Conservation (phyloP, 257 asterid species). For the Solanum lignicaule region DNA sequence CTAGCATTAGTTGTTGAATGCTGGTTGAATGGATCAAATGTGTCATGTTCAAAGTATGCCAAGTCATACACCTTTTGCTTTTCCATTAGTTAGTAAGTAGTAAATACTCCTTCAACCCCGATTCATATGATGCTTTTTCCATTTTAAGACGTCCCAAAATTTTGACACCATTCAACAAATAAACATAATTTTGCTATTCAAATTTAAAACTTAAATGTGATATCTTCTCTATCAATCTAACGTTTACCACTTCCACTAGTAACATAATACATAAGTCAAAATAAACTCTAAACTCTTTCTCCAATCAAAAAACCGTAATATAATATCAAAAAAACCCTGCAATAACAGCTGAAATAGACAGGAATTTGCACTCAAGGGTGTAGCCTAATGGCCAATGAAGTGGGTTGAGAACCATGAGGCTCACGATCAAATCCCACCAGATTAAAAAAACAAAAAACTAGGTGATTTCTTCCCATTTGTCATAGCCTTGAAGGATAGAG, state of each 20-base stretch:
- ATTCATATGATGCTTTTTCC: background rate
- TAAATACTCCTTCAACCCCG: background rate
- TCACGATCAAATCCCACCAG: background rate
- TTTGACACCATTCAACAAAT: background rate
- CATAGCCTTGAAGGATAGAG: background rate
- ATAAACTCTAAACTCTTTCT: background rate
- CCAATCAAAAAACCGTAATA: background rate
- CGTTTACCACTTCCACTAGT: background rate
- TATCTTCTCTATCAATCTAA: background rate
- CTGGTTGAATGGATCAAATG: background rate
- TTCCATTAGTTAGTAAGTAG: background rate
- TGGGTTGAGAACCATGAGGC: background rate
- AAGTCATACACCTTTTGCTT: background rate
- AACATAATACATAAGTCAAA: background rate
- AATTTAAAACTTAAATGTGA: background rate
- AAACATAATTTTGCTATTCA: background rate
- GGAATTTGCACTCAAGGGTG: background rate
- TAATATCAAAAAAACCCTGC: background rate
- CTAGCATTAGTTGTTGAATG: background rate
- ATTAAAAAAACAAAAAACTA: background rate
- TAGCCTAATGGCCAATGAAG: background rate
- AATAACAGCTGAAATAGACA: background rate
- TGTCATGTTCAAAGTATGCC: background rate
- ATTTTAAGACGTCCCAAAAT: background rate
- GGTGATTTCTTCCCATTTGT: background rate